phyloP scores from a whole-genome alignment of 495 filamentous ascomycete genomes.

The Neurospora tetrasperma region DNA sequence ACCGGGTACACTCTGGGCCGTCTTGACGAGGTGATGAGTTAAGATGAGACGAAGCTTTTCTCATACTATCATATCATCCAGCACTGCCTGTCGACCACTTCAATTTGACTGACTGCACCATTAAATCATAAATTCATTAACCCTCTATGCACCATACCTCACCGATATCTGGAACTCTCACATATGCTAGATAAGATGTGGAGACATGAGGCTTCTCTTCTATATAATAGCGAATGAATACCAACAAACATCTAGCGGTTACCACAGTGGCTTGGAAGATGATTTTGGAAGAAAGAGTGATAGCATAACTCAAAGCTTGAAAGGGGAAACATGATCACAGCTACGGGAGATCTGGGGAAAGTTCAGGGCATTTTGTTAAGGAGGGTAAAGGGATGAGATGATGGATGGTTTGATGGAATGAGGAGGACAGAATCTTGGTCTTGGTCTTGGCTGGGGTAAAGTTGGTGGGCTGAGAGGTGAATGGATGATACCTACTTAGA shows the following conservation, averaged over 20 bases:
- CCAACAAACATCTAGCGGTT: background rate
- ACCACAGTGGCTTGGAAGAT: background rate
- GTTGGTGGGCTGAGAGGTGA: background rate
- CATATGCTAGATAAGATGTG: background rate
- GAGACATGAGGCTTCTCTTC: background rate
- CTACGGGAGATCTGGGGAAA: background rate
- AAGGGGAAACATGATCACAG: background rate
- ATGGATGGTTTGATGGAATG: background rate
- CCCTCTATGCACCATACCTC: background rate
- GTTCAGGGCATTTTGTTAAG: background rate
- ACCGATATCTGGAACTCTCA: background rate
- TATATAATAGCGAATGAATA: background rate
- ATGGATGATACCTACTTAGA: background rate
- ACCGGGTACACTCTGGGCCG: background rate
- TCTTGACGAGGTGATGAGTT: background rate
- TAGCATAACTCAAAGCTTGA: background rate
- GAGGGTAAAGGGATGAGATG: background rate
- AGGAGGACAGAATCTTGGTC: background rate
- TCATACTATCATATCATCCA: background rate
- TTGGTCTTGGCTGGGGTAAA: background rate
- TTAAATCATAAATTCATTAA: background rate
- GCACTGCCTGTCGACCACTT: background rate
- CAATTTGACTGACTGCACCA: background rate
- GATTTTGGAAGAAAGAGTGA: background rate
- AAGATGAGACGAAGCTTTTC: background rate